Base-by-base conservation (phyloP, 2,329 filamentous ascomycete genomes). In the Pyrenophora graminea region DNA sequence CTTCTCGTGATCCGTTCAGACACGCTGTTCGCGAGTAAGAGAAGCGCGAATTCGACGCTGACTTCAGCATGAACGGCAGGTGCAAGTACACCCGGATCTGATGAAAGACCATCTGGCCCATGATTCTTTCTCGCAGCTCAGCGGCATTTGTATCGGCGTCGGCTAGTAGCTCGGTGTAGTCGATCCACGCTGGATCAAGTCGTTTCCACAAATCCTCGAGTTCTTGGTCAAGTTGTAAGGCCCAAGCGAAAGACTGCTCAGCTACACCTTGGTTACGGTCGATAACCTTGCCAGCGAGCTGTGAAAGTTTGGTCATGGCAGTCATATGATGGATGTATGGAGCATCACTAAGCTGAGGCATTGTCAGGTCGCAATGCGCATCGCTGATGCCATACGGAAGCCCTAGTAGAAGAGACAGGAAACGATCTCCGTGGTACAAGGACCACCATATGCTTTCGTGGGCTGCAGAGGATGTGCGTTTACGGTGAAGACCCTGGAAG, bases 401-500 rank as follows among this genome's bases (percentile, higher is more conserved):
- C 10, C 82, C 82, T 3, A 84, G 72, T n/a, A 82, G 69, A 15
- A 82, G 62, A 19, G 80, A 80, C 5, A 82, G 61, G 54, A 79
- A 78, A 25, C 82, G 74, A 55, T 85, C 83, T 2, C 69, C 69
- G 30, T 72, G 68, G 45, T 71, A 75, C 17, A 76, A 48, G 3
- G 64, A 56, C 74, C 73, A 76, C 71, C 70, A 76, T 23, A 76
- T 72, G 30, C 65, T 70, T 39, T 75, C 71, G 44, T 70, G 70
- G 4, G 68, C 58, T 39, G 59, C 54, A 15, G 66, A 71, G 30
- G 59, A 38, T 19, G 69, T 65, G 15, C 73, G 71, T 48, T 69
- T 73, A 18, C 72, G 69, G 50, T 74, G 73, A 7, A 76, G 57
- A 3, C 74, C 74, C 72, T 74, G 32, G 3, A 5, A 2, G 10